These are phyloP conservation scores for Metarhizium album DNA, from an alignment of 2,329 filamentous ascomycete genomes.

Conservation along the genomic window DNA sequence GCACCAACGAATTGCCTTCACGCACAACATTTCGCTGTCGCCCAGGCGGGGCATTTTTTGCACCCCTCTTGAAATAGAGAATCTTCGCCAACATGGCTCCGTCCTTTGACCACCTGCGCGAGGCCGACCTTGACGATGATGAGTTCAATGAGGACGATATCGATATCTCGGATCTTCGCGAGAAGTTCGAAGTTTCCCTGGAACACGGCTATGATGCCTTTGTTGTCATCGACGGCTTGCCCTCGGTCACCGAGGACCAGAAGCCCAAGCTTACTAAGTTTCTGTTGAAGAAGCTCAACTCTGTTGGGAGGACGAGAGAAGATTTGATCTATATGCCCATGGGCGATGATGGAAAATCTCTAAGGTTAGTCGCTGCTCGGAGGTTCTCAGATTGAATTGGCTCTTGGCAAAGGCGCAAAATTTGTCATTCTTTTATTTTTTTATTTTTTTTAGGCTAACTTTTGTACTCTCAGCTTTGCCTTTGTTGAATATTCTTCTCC, in stretches of 20 bases:
- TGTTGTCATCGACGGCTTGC: slow-evolving; percentile 89
- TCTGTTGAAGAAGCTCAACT: slow-evolving; percentile 82
- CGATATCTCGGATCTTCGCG: slow-evolving; percentile 86
- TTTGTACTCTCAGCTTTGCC: slow-evolving; percentile 55
- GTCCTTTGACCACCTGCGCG: slow-evolving; percentile 84
- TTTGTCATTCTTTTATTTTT: neutral
- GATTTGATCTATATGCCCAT: slow-evolving; percentile 91
- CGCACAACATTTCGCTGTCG: slow-evolving; percentile 9
- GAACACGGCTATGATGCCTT: slow-evolving; percentile 96
- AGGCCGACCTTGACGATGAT: slow-evolving; percentile 78
- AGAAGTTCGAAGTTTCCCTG: slow-evolving; percentile 90
- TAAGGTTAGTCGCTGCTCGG: slow-evolving; percentile 52
- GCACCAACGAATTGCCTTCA: neutral
- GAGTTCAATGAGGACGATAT: slow-evolving; percentile 87
- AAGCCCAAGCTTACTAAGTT: slow-evolving; percentile 95
- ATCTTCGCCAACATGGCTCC: slow-evolving; percentile 61
- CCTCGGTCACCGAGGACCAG: slow-evolving; percentile 78
- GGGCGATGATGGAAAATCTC: slow-evolving; percentile 73
- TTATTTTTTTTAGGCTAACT: neutral
- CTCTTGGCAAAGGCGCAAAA: neutral
- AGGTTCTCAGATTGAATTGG: neutral
- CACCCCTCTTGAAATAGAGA: slow-evolving; percentile 22
- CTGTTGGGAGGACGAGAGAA: slow-evolving; percentile 74
- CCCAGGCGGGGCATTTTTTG: slow-evolving; percentile 26
- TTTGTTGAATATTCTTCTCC: slow-evolving; percentile 94